Evolutionary conservation across 129 eudicot species (phyloP).

Genomic region (Tagetes erecta): DNA sequence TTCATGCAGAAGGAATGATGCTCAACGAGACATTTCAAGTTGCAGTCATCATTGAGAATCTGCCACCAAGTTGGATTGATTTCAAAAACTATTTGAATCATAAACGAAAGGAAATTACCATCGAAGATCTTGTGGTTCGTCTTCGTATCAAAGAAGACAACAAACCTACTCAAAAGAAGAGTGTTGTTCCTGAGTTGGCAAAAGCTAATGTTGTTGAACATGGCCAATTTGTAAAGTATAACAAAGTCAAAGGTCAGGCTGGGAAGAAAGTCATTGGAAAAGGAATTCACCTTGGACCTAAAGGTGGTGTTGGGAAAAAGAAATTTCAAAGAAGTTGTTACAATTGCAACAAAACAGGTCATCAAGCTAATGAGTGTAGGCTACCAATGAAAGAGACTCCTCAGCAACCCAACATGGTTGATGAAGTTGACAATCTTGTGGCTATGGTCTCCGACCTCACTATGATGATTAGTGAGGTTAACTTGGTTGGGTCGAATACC

Average conservation of each 20-base stretch:
- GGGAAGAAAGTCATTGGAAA: not conserved
- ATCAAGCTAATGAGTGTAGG: not conserved
- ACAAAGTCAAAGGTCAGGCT: not conserved
- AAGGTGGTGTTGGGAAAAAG: not conserved
- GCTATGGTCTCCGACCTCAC: not conserved
- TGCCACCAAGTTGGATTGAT: not conserved
- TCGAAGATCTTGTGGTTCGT: slow-evolving; percentile 7
- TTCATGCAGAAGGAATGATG: not conserved
- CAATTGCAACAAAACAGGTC: not conserved
- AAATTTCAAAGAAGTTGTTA: not conserved
- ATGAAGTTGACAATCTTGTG: not conserved
- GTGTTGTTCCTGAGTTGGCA: not conserved
- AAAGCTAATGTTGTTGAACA: not conserved
- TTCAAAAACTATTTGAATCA: not conserved
- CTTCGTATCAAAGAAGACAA: not conserved
- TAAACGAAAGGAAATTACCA: not conserved
- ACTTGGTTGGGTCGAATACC: not conserved
- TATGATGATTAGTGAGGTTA: not conserved
- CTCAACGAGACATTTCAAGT: slow-evolving; percentile 2
- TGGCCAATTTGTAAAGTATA: not conserved
- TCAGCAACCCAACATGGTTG: not conserved
- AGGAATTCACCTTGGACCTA: not conserved
- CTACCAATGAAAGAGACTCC: not conserved
- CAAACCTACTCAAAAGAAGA: not conserved
- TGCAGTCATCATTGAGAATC: not conserved